These are phyloP conservation scores for Solanum tarijense DNA, from an alignment of 257 asterid species.

Conservation along the genomic window DNA sequence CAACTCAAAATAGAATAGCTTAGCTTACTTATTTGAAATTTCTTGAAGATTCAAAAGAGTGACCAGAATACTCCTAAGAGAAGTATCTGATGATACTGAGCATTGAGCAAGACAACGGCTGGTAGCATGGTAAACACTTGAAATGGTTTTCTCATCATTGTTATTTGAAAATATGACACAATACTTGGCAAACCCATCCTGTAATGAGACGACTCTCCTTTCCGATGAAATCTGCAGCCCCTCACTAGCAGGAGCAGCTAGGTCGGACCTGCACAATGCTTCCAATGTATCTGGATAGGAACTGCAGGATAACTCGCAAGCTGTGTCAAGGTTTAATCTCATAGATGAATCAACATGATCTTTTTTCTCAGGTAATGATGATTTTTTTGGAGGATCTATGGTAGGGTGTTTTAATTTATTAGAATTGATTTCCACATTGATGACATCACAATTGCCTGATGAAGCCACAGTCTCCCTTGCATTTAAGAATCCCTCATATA, in stretches of 20 bases:
- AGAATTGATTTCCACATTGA: slow-evolving; percentile 28
- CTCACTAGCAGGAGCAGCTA: slow-evolving; percentile 17
- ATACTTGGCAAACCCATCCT: slow-evolving; percentile 17
- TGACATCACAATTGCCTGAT: slow-evolving; percentile 18
- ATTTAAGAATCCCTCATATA: slow-evolving; percentile 16
- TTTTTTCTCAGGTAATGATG: slow-evolving; percentile 5
- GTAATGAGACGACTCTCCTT: slow-evolving; percentile 5
- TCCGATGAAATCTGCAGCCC: slow-evolving; percentile 8
- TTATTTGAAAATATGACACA: slow-evolving; percentile 34
- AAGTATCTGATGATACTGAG: slow-evolving; percentile 31
- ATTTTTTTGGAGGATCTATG: slow-evolving; percentile 13
- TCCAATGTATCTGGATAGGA: slow-evolving; percentile 11
- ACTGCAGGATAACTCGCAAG: background rate
- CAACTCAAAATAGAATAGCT: background rate
- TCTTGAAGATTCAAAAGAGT: slow-evolving; percentile 39
- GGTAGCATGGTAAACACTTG: slow-evolving; percentile 33
- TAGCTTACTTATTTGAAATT: slow-evolving; percentile 58
- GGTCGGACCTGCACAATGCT: slow-evolving; percentile 12
- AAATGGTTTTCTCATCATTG: slow-evolving; percentile 41
- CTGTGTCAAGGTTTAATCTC: background rate
- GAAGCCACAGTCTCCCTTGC: slow-evolving; percentile 14
- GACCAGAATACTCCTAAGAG: slow-evolving; percentile 28
- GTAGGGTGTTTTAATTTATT: slow-evolving; percentile 9
- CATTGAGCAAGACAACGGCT: slow-evolving; percentile 27
- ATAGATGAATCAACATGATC: slow-evolving; percentile 10